A percentile compares a stretch with the other conserved stretches of the same genome.
Conservation (phyloP, 495 filamentous ascomycete genomes). For the Talaromyces trachyspermus region DNA sequence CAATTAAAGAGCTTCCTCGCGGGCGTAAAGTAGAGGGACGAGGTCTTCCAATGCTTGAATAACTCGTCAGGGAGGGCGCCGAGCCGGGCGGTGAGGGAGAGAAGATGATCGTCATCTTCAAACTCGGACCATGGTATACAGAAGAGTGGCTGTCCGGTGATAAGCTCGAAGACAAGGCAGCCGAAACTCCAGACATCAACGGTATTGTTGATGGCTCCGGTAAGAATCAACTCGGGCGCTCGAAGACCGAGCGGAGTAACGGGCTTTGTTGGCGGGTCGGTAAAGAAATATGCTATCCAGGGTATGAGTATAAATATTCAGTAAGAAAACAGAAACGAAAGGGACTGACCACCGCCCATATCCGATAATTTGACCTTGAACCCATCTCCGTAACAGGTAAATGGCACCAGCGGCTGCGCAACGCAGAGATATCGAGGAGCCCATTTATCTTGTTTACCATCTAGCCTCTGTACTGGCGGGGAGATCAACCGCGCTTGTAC, state of each 20-base stretch:
- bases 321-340: slow-evolving; percentile 7
- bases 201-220: slow-evolving; percentile 15
- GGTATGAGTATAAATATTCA: slow-evolving; percentile 3
- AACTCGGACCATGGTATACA: slow-evolving; percentile 16
- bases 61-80: slow-evolving; percentile 20
- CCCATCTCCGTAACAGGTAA: no score
- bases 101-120: slow-evolving; percentile 18
- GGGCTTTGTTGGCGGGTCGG: slow-evolving; percentile 19
- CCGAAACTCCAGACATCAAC: slow-evolving; percentile 37
- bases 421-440: no score
- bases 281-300: slow-evolving; percentile 23
- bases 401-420: no score
- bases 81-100: slow-evolving; percentile 15
- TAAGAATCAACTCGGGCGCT: slow-evolving; percentile 28
- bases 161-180: slow-evolving; percentile 30
- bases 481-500: no score
- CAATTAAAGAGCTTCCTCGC: slow-evolving; percentile 22
- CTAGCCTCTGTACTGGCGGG: no score
- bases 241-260: slow-evolving; percentile 25
- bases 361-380: slow-evolving; percentile 33
- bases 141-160: slow-evolving; percentile 24
- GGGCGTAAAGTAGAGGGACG: slow-evolving; percentile 23
- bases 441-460: no score
- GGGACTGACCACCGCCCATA: slow-evolving; percentile 28
- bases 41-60: slow-evolving; percentile 20